These are phyloP conservation scores for Taphrina populina DNA, from an alignment of 1,139 yeast genomes.

Conservation along the genomic window DNA sequence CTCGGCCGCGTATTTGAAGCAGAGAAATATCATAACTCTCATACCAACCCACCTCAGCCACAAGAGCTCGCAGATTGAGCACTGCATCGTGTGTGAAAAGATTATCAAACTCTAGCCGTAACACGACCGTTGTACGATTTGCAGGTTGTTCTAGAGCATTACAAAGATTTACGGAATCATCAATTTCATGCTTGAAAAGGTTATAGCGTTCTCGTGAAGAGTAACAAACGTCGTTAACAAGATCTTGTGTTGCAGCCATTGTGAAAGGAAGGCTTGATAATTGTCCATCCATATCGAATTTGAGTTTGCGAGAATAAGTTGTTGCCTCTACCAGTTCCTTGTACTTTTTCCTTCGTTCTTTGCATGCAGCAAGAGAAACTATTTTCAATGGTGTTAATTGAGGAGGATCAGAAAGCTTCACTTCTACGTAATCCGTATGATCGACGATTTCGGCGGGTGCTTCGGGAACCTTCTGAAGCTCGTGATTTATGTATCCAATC, in stretches of 20 bases:
- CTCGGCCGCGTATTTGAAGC: conserved; percentile 10
- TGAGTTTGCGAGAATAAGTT: neutral
- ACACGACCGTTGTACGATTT: conserved; percentile 14
- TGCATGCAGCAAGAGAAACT: too few relatives aligned
- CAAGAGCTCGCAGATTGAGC: conserved; percentile 10
- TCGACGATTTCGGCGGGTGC: too few relatives aligned
- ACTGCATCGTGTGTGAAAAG: conserved; percentile 15
- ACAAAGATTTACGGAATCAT: neutral
- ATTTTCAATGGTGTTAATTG: too few relatives aligned
- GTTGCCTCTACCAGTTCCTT: neutral
- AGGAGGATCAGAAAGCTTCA: too few relatives aligned
- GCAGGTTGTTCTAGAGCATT: conserved; percentile 9
- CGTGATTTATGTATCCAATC: neutral
- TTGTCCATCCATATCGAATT: neutral
- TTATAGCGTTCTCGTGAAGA: neutral
- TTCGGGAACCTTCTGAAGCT: too few relatives aligned
- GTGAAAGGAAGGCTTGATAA: neutral
- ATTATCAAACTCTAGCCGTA: conserved; percentile 20
- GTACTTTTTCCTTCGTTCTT: conserved; percentile 1
- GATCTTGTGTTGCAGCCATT: neutral
- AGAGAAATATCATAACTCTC: conserved; percentile 7
- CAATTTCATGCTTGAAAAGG: neutral
- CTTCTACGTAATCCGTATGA: too few relatives aligned
- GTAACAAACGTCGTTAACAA: conserved; percentile 4
- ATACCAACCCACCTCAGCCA: conserved; percentile 19